phyloP scores from a whole-genome alignment of 2,329 filamentous ascomycete genomes.

The Verticillium isaacii region DNA sequence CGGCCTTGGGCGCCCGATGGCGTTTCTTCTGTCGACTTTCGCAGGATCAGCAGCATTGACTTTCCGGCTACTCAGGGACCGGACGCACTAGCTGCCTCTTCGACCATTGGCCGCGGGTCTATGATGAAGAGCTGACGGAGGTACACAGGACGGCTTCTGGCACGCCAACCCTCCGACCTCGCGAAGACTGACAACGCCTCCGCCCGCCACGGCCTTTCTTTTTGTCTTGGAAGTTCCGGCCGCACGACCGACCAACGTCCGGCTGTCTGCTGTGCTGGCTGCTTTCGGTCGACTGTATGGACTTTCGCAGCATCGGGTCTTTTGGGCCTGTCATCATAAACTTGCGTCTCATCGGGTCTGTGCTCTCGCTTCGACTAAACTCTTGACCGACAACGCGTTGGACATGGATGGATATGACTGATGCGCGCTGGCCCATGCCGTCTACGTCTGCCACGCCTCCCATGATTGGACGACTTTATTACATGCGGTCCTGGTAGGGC shows the following conservation, averaged over 20 bases:
- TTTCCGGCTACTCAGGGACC: neutral
- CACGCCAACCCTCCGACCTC: neutral
- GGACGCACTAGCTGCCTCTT: neutral
- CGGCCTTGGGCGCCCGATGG: neutral
- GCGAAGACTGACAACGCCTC: neutral
- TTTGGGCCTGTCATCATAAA: neutral
- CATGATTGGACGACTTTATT: constrained; percentile 4
- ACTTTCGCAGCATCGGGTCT: neutral
- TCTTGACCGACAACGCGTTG: neutral
- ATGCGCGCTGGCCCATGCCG: neutral
- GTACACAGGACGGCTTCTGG: neutral
- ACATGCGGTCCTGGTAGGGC: constrained; percentile 3
- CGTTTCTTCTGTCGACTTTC: neutral
- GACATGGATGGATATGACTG: neutral
- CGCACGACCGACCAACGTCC: neutral
- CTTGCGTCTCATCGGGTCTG: neutral
- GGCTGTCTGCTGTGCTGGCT: neutral
- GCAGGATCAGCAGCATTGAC: neutral
- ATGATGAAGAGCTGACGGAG: neutral
- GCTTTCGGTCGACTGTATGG: neutral
- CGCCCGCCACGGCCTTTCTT: neutral
- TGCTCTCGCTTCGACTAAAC: neutral
- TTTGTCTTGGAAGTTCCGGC: neutral
- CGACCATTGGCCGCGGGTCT: neutral
- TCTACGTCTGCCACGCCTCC: neutral